Conservation (phyloP, 805 yeast species). For the Metschnikowia borealis region DNA sequence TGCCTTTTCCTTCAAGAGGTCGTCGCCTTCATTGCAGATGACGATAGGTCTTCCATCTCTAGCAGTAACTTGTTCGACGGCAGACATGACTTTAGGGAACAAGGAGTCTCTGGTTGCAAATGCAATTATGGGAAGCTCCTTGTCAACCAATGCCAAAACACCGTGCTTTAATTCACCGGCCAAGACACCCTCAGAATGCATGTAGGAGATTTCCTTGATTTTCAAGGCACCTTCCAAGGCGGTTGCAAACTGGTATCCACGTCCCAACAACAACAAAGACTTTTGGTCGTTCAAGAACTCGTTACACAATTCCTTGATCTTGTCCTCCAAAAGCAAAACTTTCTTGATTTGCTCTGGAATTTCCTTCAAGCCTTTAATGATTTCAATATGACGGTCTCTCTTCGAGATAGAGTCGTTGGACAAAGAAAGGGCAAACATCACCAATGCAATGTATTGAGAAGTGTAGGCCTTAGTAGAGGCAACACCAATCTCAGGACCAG, state of each 20-base stretch:
- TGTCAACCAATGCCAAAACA: constrained; percentile 94
- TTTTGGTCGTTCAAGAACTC: constrained; percentile 72
- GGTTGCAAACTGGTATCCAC: constrained; percentile 96
- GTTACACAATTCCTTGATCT: constrained; percentile 72
- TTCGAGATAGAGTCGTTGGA: constrained; percentile 86
- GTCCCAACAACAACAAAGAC: constrained; percentile 85
- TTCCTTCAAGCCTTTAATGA: constrained; percentile 76
- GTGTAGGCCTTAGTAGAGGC: constrained; percentile 99
- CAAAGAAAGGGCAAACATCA: constrained; percentile 92
- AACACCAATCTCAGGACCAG: constrained; percentile 99
- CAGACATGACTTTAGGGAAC: constrained; percentile 93
- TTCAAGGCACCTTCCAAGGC: constrained; percentile 98
- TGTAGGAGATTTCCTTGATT: constrained; percentile 96
- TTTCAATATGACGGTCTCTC: constrained; percentile 71
- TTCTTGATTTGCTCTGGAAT: constrained; percentile 83
- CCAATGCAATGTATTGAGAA: constrained; percentile 94
- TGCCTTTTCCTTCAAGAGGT: constrained; percentile 53
- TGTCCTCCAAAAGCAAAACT: constrained; percentile 68
- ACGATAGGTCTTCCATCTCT: constrained; percentile 96
- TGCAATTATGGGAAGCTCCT: constrained; percentile 87
- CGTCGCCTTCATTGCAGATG: constrained; percentile 80
- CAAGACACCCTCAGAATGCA: constrained; percentile 98
- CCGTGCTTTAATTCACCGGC: constrained; percentile 99
- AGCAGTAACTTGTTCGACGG: constrained; percentile 94
- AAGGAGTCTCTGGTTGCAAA: constrained; percentile 95